phyloP scores from a whole-genome alignment of 2,329 filamentous ascomycete species.

The Truncatella angustata region DNA sequence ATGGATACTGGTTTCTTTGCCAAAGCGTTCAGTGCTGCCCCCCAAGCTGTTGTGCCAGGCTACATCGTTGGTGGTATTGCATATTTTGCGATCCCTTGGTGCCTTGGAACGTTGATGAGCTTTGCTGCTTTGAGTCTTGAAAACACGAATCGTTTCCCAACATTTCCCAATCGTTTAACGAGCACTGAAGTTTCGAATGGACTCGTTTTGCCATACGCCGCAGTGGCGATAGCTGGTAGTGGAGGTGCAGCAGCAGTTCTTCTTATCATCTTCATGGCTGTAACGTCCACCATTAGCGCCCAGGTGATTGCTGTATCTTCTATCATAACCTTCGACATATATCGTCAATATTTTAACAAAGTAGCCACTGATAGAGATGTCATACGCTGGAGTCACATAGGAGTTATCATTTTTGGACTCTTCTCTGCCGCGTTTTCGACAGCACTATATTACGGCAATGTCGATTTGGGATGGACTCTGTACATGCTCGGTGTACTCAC shows the following conservation, averaged over 20 bases:
- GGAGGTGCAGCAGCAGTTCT: slow-evolving; percentile 76
- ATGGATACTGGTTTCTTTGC: slow-evolving; percentile 65
- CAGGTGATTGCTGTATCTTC: slow-evolving; percentile 84
- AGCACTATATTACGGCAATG: slow-evolving; percentile 50
- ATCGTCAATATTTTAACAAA: slow-evolving; percentile 34
- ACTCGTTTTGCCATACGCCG: slow-evolving; percentile 80
- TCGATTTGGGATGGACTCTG: slow-evolving; percentile 43
- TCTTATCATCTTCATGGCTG: slow-evolving; percentile 83
- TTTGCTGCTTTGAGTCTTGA: slow-evolving; percentile 77
- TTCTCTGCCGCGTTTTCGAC: slow-evolving; percentile 26
- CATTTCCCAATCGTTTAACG: slow-evolving; percentile 67
- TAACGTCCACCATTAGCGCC: slow-evolving; percentile 76
- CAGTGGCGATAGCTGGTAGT: slow-evolving; percentile 75
- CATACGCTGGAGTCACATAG: slow-evolving; percentile 6
- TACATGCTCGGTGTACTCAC: slow-evolving; percentile 8
- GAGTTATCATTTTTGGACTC: slow-evolving; percentile 6
- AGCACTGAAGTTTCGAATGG: slow-evolving; percentile 74
- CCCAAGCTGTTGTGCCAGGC: slow-evolving; percentile 10
- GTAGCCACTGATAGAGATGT: slow-evolving; percentile 31
- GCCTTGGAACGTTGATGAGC: slow-evolving; percentile 83
- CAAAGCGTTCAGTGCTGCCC: slow-evolving; percentile 71
- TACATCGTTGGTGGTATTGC: slow-evolving; percentile 54
- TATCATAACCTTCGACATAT: slow-evolving; percentile 84
- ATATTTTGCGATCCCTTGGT: slow-evolving; percentile 90
- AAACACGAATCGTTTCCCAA: slow-evolving; percentile 66